Evolutionary conservation across 805 yeast species (phyloP), one percentile per base, ranked within the genome.

Genomic region (Hanseniaspora occidentalis): DNA sequence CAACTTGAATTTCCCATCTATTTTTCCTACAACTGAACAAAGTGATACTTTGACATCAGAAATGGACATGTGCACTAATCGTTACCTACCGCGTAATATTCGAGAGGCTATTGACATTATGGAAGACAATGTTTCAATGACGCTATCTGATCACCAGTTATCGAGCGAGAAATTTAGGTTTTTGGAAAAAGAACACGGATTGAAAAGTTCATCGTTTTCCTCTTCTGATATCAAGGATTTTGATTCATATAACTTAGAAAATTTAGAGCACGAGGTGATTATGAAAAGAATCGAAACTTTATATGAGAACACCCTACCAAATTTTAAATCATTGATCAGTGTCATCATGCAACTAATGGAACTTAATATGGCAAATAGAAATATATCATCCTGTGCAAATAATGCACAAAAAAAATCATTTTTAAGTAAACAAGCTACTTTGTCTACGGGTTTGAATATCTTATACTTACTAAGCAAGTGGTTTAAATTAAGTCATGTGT

Each of bases 21-120:
- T 81, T 3, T 77, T 73, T 48, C 88, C 89, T 1, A 59, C 64
- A 4, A 64, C 55, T 26, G 64, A 57, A 21, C 54, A 56, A 14
- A 64, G 55, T 6, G 64, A 55, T 4, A 38, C 25, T 14, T n/a
- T 27, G n/a, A 27, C 6, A 27, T 13, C 6, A 27, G 11, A 6
- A 8, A 27, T n/a, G 6, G 16, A 27, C 7, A 8, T 21, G 27
- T 14, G 11, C 21, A 9, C 17, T n/a, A 14, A 20, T 11, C 19
- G 11, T n/a, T 34, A 11, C 16, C 75, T 77, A 0, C 96, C 96
- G 0, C 69, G 62, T 31, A 85, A 94, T 45, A 76, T 88, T 22
- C 65, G 70, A 36, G 95, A 89, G 54, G 96, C 96, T 0, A 69
- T 84, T 19, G 71, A 71, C 11, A 70, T 89, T 7, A 71, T 84